Percentiles rank a stretch among this genome's conserved stretches.
phyloP scores from a whole-genome alignment of 192 early-diverging fungal species.

The Coemansia sp. region DNA sequence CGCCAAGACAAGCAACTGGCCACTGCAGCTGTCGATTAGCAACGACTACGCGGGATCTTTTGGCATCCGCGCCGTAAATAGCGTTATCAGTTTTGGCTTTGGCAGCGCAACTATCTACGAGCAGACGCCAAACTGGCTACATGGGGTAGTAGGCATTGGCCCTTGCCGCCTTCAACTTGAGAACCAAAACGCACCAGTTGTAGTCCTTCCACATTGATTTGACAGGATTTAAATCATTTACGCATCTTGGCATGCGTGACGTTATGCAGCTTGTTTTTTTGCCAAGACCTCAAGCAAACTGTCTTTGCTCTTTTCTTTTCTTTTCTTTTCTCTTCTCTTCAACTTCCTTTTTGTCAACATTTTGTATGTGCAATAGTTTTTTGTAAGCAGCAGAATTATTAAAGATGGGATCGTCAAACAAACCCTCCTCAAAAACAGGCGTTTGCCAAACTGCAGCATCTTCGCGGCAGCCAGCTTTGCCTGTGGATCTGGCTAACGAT shows the following conservation, averaged over 20 bases:
- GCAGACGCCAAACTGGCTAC: background rate
- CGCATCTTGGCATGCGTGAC: background rate
- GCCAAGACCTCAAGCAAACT: background rate
- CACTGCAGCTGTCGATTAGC: background rate
- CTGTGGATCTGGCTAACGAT: background rate
- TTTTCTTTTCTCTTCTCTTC: background rate
- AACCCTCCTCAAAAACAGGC: background rate
- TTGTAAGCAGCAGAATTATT: background rate
- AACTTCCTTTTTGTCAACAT: background rate
- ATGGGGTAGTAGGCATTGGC: constrained; percentile 1
- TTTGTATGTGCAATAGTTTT: background rate
- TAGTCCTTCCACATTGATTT: background rate
- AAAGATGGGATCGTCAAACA: background rate
- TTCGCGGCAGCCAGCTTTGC: background rate
- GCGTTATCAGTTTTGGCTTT: background rate
- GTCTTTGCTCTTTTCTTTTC: background rate
- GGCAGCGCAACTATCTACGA: background rate
- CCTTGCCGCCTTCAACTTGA: background rate
- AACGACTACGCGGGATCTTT: background rate
- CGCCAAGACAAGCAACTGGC: background rate
- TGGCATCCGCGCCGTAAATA: background rate
- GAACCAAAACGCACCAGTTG: constrained; percentile 1
- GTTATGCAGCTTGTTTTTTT: background rate
- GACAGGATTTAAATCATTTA: too few species aligned
- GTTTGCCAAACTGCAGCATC: background rate